Base-by-base conservation (phyloP, 805 yeast species). In the Tetrapisispora fleetii region DNA sequence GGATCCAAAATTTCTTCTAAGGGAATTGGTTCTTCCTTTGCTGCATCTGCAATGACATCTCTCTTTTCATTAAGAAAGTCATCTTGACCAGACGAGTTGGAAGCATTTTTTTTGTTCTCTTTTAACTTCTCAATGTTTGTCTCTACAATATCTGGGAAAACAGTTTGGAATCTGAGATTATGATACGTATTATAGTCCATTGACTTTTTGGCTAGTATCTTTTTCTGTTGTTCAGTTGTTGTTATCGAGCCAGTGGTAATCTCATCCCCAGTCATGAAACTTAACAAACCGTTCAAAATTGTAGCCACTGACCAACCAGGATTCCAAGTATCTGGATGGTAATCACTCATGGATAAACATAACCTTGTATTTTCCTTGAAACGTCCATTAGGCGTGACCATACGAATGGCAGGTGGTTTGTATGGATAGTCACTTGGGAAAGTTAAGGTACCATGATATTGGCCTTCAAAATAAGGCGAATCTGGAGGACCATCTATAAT, bases 221-320 rank as follows among this genome's bases (percentile, higher is more conserved):
- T 68, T 70, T 81, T 83, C 24, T 76, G 75, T 17, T 67, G 69
- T 17, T 77, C 84, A 11, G 83, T 74, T 1, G 95, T 79, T 9
- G 67, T 70, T 13, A 89, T 79, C 9, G 91, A 80, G 0, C 97
- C 97, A 0, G 96, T 83, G 1, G 96, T 86, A 24, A 76, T 69
- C 56, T 90, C 97, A 50, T 78, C 78, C 10, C 93, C 83, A 0
- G 95, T 87, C 98, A 90, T 90, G 60, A 90, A 90, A 62, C 95
- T 86, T 54, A 90, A 70, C 36, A 90, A 70, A 0, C 97, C 98
- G 11, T 81, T 85, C 56, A 90, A 72, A 19, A 90, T 90, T 0
- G 97, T 89, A 33, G 87, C 73, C 24, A 90, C 96, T 41, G 89
- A 80, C 97, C 97, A 90, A 7, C 95, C 88, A 1, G 98, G 97